phyloP scores from a whole-genome alignment of 768 basidiomycete genomes.

The Pleurotus giganteus region DNA sequence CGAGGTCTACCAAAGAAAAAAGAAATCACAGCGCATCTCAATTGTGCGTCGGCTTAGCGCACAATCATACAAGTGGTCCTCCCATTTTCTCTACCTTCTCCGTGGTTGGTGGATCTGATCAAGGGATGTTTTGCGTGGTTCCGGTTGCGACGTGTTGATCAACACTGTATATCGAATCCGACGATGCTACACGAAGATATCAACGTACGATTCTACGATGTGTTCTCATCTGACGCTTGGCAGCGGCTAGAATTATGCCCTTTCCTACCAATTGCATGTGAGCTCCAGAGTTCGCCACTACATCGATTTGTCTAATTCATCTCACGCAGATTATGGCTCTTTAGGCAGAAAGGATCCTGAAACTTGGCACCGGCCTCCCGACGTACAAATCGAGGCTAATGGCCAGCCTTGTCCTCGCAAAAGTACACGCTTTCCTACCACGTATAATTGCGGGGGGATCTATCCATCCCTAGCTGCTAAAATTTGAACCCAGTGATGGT shows the following conservation, averaged over 20 bases:
- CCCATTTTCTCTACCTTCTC: neutral
- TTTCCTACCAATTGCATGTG: neutral
- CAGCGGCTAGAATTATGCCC: neutral
- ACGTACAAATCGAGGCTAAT: neutral
- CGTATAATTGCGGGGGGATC: neutral
- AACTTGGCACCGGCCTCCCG: neutral
- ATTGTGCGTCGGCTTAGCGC: neutral
- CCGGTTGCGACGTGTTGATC: too few species aligned
- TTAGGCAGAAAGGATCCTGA: slow-evolving; percentile 1
- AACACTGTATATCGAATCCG: neutral
- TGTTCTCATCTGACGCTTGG: slow-evolving; percentile 1
- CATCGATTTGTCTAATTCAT: neutral
- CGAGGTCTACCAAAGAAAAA: neutral
- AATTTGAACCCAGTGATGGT: neutral
- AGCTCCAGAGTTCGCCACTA: neutral
- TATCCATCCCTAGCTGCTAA: neutral
- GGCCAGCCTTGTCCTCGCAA: neutral
- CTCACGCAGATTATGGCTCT: neutral
- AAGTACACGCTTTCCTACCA: neutral
- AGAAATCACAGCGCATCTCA: neutral
- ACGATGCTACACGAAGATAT: neutral
- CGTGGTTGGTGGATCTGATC: neutral
- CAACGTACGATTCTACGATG: neutral
- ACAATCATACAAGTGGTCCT: neutral
- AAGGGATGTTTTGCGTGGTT: too few species aligned